phyloP scores from a whole-genome alignment of 805 yeast species.

The Metschnikowia gelsemii region DNA sequence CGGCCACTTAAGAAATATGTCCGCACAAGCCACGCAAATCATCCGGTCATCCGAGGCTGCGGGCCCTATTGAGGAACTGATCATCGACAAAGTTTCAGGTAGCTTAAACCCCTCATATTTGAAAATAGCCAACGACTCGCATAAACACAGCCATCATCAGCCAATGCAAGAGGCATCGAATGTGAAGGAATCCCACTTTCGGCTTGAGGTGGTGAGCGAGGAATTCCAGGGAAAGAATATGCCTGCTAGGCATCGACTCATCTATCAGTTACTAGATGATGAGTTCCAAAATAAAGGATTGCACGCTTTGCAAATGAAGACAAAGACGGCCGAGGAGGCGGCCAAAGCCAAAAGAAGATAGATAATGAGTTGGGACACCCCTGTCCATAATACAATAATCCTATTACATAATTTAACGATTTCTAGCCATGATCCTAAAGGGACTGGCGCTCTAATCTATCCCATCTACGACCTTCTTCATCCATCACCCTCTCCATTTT shows the following conservation, averaged over 20 bases:
- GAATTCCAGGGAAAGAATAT: constrained; percentile 60
- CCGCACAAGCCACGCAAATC: constrained; percentile 7
- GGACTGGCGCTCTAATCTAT: background rate
- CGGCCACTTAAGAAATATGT: constrained; percentile 11
- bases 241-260: constrained; percentile 76
- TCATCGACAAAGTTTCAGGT: constrained; percentile 43
- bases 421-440: background rate
- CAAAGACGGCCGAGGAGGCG: constrained; percentile 66
- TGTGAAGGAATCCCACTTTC: constrained; percentile 77
- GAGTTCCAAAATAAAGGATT: constrained; percentile 72
- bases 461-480: too few species aligned
- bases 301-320: constrained; percentile 84
- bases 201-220: constrained; percentile 69
- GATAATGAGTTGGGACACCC: background rate
- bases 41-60: constrained; percentile 23
- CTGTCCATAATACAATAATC: background rate
- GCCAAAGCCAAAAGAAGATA: constrained; percentile 13
- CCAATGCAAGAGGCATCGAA: constrained; percentile 75
- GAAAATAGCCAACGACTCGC: constrained; percentile 74
- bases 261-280: constrained; percentile 66
- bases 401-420: constrained; percentile 2
- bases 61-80: constrained; percentile 52
- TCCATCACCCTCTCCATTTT: background rate
- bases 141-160: constrained; percentile 84
- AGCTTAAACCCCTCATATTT: constrained; percentile 47